Evolutionary conservation across 176 grass and related monocot species (phyloP), one percentile per base, ranked within the genome.

Genomic region (Ananas comosus): DNA sequence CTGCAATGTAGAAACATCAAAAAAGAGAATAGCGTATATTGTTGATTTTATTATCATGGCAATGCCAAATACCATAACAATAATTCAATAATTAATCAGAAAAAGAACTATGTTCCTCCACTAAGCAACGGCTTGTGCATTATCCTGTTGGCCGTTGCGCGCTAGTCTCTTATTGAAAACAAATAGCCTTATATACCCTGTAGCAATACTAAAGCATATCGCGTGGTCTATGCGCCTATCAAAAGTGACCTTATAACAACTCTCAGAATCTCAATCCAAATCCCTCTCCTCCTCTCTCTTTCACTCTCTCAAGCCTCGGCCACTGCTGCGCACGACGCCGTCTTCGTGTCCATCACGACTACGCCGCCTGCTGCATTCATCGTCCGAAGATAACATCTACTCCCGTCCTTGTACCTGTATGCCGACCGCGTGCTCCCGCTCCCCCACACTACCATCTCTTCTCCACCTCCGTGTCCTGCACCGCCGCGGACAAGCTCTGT

Each of bases 321-420:
- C 16, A 61, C 21, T 7, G 13, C 56, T n/a, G 16, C 28, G 17
- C 68, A 70, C 7, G 68, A 70, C 2, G 50, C 21, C 8, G 52
- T 59, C 70, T 72, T 72, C 1, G 51, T 56, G 53, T 72, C 70
- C 27, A 47, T 42, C 52, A 72, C 48, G 13, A 72, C 53, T 28
- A 49, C 51, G 12, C 70, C 70, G 51, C 70, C 70, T 9, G 24
- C 51, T 4, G 70, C 18, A 28, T 72, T 72, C 70, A 72, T n/a
- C 22, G 27, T 22, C 52, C 70, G 52, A 8, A 52, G 11, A 27
- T 72, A 72, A 27, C 70, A 72, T 2, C 25, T 56, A n/a, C 28
- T 47, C 9, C 21, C 70, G 24, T 72, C 70, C 70, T 72, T 72
- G 52, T 58, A 72, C 2, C 70, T 27, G 27, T 72, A 72, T 8